Evolutionary conservation across 768 basidiomycete species (phyloP).

Genomic region (Macrolepiota fuliginosa): DNA sequence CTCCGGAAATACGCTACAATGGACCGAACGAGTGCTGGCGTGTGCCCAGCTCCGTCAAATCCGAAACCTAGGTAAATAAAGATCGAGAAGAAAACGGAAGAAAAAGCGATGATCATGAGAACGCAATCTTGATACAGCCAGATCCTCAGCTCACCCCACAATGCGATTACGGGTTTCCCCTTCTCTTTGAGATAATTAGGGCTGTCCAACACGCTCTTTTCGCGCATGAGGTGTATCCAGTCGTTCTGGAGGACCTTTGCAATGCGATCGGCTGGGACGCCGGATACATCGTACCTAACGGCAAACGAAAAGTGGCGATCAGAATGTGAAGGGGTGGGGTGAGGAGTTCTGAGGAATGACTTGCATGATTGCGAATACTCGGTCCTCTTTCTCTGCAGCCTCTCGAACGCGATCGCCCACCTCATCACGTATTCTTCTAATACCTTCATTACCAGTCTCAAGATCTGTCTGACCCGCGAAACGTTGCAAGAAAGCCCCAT

Average conservation of each 20-base stretch:
- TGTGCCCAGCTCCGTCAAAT: constrained; percentile 57
- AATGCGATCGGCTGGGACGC: constrained; percentile 71
- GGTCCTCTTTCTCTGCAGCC: constrained; percentile 76
- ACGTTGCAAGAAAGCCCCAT: constrained; percentile 81
- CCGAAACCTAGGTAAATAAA: constrained; percentile 55
- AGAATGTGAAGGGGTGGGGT: not conserved
- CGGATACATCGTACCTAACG: constrained; percentile 79
- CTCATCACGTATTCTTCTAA: constrained; percentile 67
- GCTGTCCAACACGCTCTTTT: constrained; percentile 61
- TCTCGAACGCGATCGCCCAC: constrained; percentile 68
- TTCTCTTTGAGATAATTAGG: constrained; percentile 73
- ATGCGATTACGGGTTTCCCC: constrained; percentile 65
- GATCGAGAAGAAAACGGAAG: not conserved
- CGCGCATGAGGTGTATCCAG: constrained; percentile 67
- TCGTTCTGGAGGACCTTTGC: constrained; percentile 65
- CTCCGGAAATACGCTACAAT: constrained; percentile 57
- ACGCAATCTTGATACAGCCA: not conserved
- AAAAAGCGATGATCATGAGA: not conserved
- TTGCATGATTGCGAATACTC: constrained; percentile 85
- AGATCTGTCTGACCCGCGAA: constrained; percentile 70
- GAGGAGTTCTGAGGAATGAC: constrained; percentile 21
- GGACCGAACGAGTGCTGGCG: constrained; percentile 54
- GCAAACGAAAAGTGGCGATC: constrained; percentile 1
- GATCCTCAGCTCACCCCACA: constrained; percentile 54
- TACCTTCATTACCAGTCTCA: constrained; percentile 49